Evolutionary conservation across 2,329 filamentous ascomycete species (phyloP).

Genomic region (Aurifilum marmelostoma): DNA sequence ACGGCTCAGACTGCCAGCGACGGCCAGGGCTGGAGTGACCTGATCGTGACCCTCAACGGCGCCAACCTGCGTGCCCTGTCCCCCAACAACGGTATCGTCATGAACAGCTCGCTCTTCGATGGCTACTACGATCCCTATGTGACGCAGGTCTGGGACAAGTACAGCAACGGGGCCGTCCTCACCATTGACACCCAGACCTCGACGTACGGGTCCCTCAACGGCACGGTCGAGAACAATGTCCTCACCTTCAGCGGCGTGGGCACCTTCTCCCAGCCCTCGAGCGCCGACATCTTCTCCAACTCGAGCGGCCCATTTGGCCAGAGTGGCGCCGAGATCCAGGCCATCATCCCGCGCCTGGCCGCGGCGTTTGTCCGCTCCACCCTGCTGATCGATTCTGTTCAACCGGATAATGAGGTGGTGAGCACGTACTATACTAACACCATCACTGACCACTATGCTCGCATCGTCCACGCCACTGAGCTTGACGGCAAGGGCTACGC

Average conservation of each 20-base stretch:
- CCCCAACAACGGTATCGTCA: slow-evolving; percentile 53
- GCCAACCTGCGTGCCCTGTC: slow-evolving; percentile 54
- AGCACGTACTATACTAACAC: slow-evolving; percentile 55
- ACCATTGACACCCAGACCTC: slow-evolving; percentile 57
- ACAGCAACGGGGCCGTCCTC: slow-evolving; percentile 45
- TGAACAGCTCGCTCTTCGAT: slow-evolving; percentile 49
- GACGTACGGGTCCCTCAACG: slow-evolving; percentile 41
- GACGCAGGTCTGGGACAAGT: slow-evolving; percentile 56
- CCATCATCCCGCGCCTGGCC: slow-evolving; percentile 72
- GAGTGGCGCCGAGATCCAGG: slow-evolving; percentile 53
- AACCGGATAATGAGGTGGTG: slow-evolving; percentile 55
- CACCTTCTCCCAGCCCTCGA: slow-evolving; percentile 50
- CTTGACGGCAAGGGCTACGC: slow-evolving; percentile 67
- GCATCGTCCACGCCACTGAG: slow-evolving; percentile 65
- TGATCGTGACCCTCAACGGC: slow-evolving; percentile 47
- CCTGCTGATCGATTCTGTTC: slow-evolving; percentile 55
- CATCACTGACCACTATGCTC: slow-evolving; percentile 68
- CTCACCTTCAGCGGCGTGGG: slow-evolving; percentile 46
- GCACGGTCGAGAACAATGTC: slow-evolving; percentile 50
- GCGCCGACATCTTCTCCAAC: slow-evolving; percentile 56
- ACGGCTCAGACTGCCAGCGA: slow-evolving; percentile 49
- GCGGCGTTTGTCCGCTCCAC: slow-evolving; percentile 78
- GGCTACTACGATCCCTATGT: slow-evolving; percentile 57
- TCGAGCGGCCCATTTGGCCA: slow-evolving; percentile 59
- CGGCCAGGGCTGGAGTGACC: slow-evolving; percentile 54